A percentile compares a stretch with the other conserved stretches of the same genome.
Conservation (phyloP, 352 stramenopile genomes). For the Pythium periplocum region DNA sequence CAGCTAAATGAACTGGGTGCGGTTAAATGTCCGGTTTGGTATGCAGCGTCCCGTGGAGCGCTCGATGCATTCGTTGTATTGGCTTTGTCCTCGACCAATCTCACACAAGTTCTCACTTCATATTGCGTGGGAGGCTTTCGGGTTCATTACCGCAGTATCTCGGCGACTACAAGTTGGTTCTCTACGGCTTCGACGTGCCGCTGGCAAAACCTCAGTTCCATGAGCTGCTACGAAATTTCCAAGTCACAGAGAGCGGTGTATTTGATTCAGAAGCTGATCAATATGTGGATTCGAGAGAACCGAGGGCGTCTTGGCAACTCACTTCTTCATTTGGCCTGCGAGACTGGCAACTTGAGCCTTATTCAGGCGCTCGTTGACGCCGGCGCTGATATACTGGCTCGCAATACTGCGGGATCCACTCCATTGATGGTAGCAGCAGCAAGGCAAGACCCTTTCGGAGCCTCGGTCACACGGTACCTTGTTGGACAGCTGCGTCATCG, state of each 20-base stretch:
- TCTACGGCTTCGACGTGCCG: slow-evolving; percentile 24
- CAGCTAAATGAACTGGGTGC: slow-evolving; percentile 21
- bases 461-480: slow-evolving; percentile 26
- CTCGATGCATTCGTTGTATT: slow-evolving; percentile 41
- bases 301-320: slow-evolving; percentile 19
- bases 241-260: slow-evolving; percentile 24
- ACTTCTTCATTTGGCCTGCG: slow-evolving; percentile 39
- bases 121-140: not conserved
- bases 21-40: slow-evolving; percentile 35
- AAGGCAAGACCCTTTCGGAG: slow-evolving; percentile 33
- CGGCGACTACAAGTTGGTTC: slow-evolving; percentile 19
- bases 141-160: slow-evolving; percentile 20
- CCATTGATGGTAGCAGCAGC: slow-evolving; percentile 32
- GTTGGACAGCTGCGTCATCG: slow-evolving; percentile 1
- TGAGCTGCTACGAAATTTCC: slow-evolving; percentile 41
- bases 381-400: slow-evolving; percentile 24
- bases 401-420: slow-evolving; percentile 25
- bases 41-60: slow-evolving; percentile 34
- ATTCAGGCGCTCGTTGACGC: slow-evolving; percentile 32
- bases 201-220: slow-evolving; percentile 50
- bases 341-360: slow-evolving; percentile 24
- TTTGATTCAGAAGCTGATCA: slow-evolving; percentile 49
- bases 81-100: slow-evolving; percentile 22
- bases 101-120: slow-evolving; percentile 14
- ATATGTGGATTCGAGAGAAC: slow-evolving; percentile 25